Percentiles rank a stretch among this genome's conserved stretches.
phyloP scores from a whole-genome alignment of 2,329 filamentous ascomycete species.

The Xylaria sp. region DNA sequence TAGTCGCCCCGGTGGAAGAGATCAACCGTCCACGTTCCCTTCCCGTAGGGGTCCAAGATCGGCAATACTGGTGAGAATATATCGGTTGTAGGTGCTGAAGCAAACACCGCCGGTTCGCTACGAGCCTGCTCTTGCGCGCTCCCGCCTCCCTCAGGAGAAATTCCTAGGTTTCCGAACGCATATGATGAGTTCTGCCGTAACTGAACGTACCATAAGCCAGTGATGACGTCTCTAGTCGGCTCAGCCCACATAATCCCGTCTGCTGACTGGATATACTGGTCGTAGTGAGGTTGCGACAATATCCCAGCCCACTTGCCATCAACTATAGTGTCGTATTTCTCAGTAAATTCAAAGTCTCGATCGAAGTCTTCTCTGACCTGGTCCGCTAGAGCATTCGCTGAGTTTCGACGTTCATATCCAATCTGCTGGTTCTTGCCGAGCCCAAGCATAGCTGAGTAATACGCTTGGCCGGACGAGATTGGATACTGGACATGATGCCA shows the following conservation, averaged over 20 bases:
- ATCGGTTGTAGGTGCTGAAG: slow-evolving; percentile 58
- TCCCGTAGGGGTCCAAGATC: slow-evolving; percentile 60
- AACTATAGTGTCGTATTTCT: slow-evolving; percentile 63
- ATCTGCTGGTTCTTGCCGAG: slow-evolving; percentile 64
- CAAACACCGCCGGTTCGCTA: slow-evolving; percentile 57
- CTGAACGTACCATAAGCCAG: slow-evolving; percentile 65
- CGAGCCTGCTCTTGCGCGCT: slow-evolving; percentile 62
- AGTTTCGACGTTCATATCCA: slow-evolving; percentile 66
- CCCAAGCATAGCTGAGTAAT: slow-evolving; percentile 60
- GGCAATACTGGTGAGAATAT: slow-evolving; percentile 56
- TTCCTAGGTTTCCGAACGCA: slow-evolving; percentile 65
- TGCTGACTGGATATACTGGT: slow-evolving; percentile 63
- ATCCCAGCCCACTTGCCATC: slow-evolving; percentile 68
- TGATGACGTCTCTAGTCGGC: slow-evolving; percentile 65
- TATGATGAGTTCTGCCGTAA: slow-evolving; percentile 59
- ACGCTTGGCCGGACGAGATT: slow-evolving; percentile 66
- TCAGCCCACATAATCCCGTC: slow-evolving; percentile 69
- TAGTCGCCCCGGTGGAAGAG: slow-evolving; percentile 60
- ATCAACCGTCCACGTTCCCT: slow-evolving; percentile 59
- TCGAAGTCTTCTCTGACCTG: slow-evolving; percentile 62
- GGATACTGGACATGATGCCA: slow-evolving; percentile 72
- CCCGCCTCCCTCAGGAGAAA: slow-evolving; percentile 67
- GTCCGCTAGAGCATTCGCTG: slow-evolving; percentile 62
- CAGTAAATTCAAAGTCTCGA: slow-evolving; percentile 60
- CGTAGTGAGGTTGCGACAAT: slow-evolving; percentile 60